Evolutionary conservation across 2,329 filamentous ascomycete genomes (phyloP).

Genomic region (Monilinia polystroma): DNA sequence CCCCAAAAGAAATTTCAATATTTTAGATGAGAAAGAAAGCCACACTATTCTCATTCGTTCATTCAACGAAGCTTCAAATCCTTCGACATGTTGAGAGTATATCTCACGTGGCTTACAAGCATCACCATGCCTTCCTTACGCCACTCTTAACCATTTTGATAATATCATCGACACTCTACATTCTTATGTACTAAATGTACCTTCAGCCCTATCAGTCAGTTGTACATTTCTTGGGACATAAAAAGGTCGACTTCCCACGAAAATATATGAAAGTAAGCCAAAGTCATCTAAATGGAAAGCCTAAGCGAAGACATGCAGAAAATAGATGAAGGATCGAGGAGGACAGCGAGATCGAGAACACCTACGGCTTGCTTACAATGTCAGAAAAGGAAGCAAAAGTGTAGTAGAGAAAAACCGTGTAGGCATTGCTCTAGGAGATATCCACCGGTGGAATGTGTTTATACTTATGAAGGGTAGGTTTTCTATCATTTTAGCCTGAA

Average conservation of each 20-base stretch:
- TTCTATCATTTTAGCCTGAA: neutral
- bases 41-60: constrained; percentile 15
- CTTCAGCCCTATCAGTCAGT: constrained; percentile 20
- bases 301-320: constrained; percentile 21
- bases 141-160: constrained; percentile 2
- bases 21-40: neutral
- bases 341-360: constrained; percentile 17
- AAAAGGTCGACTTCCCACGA: constrained; percentile 21
- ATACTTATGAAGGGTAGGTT: constrained; percentile 18
- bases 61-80: constrained; percentile 15
- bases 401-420: constrained; percentile 23
- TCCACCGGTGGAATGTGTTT: constrained; percentile 22
- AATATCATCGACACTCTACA: neutral
- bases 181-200: neutral
- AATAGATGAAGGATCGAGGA: constrained; percentile 19
- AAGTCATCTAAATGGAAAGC: constrained; percentile 13
- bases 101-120: constrained; percentile 21
- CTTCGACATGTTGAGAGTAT: constrained; percentile 13
- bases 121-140: constrained; percentile 8
- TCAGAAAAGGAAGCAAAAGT: constrained; percentile 24
- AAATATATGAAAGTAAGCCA: neutral
- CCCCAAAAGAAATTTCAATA: neutral
- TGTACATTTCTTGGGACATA: constrained; percentile 16
- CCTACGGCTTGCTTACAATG: constrained; percentile 22
- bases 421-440: constrained; percentile 23